Conservation (phyloP, 2,329 filamentous ascomycete species). For the Talaromyces atroroseus region DNA sequence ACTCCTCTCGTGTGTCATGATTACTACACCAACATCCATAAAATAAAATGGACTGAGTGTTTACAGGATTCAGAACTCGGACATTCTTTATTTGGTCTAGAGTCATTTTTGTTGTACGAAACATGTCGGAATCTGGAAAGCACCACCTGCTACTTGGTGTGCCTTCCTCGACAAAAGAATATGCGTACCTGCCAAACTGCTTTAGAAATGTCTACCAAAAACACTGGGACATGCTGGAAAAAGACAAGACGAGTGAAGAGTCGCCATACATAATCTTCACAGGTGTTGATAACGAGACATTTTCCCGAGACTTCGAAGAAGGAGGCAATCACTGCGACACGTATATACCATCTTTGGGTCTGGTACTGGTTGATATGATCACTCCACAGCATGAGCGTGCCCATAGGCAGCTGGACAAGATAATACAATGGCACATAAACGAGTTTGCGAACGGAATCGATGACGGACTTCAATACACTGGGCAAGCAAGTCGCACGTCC, state of each 20-base stretch:
- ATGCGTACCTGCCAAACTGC: conserved; percentile 1
- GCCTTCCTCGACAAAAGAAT: conserved; percentile 5
- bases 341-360: conserved; percentile 2
- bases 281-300: conserved; percentile 3
- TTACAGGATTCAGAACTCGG: neutral
- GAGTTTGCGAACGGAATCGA: conserved; percentile 1
- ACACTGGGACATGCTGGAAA: neutral
- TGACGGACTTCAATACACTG: neutral
- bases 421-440: neutral
- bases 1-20: neutral
- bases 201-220: conserved; percentile 1
- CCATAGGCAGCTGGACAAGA: neutral
- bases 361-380: conserved; percentile 2
- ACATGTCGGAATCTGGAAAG: neutral
- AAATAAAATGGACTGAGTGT: neutral
- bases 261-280: conserved; percentile 7
- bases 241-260: neutral
- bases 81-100: neutral
- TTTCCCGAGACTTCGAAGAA: neutral
- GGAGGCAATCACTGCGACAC: conserved; percentile 1
- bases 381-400: conserved; percentile 3
- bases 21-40: neutral
- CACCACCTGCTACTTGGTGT: conserved; percentile 1
- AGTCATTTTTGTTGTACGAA: neutral
- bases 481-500: neutral